These are phyloP conservation scores for Xylaria sp. DNA, from an alignment of 2,329 filamentous ascomycete genomes.

Conservation along the genomic window DNA sequence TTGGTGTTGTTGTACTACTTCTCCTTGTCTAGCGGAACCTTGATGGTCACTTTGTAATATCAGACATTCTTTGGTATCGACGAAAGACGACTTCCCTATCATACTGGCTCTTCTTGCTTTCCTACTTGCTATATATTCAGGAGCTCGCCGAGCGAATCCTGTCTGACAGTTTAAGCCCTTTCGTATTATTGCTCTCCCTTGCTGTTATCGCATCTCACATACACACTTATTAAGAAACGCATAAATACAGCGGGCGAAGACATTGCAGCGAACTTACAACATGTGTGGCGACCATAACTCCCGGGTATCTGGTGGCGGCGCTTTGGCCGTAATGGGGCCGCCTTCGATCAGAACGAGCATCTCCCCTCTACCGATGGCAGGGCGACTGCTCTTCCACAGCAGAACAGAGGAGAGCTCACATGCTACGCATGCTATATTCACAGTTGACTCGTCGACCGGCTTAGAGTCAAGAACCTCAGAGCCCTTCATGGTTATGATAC, in stretches of 20 bases:
- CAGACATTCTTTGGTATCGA: constrained; percentile 5
- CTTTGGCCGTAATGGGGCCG: constrained; percentile 57
- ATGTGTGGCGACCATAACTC: constrained; percentile 60
- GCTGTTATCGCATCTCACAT: neutral
- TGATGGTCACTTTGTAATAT: constrained; percentile 17
- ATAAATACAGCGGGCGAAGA: neutral
- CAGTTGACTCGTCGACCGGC: constrained; percentile 44
- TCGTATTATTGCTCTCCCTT: neutral
- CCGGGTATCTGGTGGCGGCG: constrained; percentile 57
- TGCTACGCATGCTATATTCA: constrained; percentile 58
- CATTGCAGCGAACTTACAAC: constrained; percentile 1
- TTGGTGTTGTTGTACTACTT: neutral
- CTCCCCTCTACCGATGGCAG: constrained; percentile 33
- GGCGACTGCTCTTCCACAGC: constrained; percentile 56
- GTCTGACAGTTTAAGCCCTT: neutral
- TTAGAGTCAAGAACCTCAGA: constrained; percentile 44
- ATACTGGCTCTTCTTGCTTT: neutral
- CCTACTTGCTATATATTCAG: neutral
- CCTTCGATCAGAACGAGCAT: constrained; percentile 37
- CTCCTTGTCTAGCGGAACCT: constrained; percentile 12
- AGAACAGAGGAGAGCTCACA: constrained; percentile 48
- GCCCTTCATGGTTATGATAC: constrained; percentile 54
- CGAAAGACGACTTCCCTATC: neutral
- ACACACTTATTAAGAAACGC: neutral
- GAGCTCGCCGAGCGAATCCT: too few relatives aligned